Evolutionary conservation across 1,284 basidiomycete species (phyloP).

Genomic region (Leucoagaricus sp.): DNA sequence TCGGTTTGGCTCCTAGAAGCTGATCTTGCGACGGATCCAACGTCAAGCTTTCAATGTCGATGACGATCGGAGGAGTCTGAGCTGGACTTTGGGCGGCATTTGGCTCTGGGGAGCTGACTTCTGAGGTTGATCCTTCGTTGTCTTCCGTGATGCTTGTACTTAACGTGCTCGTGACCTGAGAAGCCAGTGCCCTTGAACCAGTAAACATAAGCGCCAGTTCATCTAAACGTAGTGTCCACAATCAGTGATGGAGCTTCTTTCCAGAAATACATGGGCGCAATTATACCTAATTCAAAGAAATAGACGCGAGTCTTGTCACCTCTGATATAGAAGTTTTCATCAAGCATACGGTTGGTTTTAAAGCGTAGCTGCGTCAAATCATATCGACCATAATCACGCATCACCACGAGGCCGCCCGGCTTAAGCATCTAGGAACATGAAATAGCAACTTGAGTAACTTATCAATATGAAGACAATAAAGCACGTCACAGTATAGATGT

Average conservation of each 20-base stretch:
- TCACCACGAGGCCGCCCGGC: constrained; percentile 81
- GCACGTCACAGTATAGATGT: constrained; percentile 68
- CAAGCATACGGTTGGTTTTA: constrained; percentile 84
- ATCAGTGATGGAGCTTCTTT: background rate
- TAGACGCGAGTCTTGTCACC: constrained; percentile 97
- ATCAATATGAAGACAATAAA: too few relatives aligned
- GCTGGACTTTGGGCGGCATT: background rate
- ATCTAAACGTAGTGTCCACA: constrained; percentile 48
- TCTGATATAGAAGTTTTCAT: constrained; percentile 92
- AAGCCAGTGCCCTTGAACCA: constrained; percentile 47
- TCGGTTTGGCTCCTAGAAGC: background rate
- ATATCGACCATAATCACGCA: constrained; percentile 95
- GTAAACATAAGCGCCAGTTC: constrained; percentile 84
- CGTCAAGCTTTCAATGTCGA: background rate
- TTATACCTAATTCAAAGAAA: constrained; percentile 84
- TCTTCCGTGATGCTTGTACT: constrained; percentile 32
- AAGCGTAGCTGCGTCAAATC: constrained; percentile 95
- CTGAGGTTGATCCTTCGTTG: constrained; percentile 36
- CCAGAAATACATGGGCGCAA: background rate
- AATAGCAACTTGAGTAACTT: too few relatives aligned
- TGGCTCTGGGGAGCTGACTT: background rate
- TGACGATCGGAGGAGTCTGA: background rate
- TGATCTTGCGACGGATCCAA: background rate
- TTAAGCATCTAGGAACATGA: constrained; percentile 71
- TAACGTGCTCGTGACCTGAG: constrained; percentile 26